Conservation (phyloP, 495 filamentous ascomycete species). For the Xylaria venustula region DNA sequence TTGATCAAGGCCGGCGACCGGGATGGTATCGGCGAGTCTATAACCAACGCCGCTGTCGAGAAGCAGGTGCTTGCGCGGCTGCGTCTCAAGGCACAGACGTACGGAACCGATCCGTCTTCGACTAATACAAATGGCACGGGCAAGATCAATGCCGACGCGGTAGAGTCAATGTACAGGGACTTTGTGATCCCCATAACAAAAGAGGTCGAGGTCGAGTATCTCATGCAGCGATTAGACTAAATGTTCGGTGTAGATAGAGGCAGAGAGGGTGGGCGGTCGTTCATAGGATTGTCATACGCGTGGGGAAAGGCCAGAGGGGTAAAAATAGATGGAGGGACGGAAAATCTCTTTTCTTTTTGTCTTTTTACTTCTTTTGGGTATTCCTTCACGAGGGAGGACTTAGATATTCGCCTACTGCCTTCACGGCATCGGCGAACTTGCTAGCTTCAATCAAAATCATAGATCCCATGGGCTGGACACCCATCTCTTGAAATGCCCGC, state of each 20-base stretch:
- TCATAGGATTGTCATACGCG: conserved; percentile 4
- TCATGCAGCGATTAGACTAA: conserved; percentile 82
- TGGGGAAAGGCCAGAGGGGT: not conserved
- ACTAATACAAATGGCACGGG: conserved; percentile 31
- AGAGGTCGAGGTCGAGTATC: conserved; percentile 94
- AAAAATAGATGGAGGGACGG: not conserved
- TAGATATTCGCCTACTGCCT: conserved; percentile 70
- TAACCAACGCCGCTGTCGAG: conserved; percentile 88
- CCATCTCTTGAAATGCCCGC: conserved; percentile 89
- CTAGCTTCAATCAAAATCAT: conserved; percentile 74
- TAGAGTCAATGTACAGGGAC: conserved; percentile 93
- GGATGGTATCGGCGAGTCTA: conserved; percentile 78
- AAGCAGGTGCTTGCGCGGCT: conserved; percentile 86
- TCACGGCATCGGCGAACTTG: conserved; percentile 66
- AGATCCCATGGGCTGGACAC: conserved; percentile 77
- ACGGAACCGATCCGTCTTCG: conserved; percentile 84
- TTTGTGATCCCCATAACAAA: conserved; percentile 97
- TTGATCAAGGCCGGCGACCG: conserved; percentile 80
- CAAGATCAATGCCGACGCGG: conserved; percentile 92
- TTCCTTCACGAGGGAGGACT: conserved; percentile 39
- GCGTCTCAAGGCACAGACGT: conserved; percentile 88
- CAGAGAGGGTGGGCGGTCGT: not conserved
- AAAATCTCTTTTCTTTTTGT: conserved; percentile 5
- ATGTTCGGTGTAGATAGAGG: conserved; percentile 2
- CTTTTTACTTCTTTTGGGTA: conserved; percentile 15